Conservation (phyloP, 768 basidiomycete species). For the Paxillus involutus region DNA sequence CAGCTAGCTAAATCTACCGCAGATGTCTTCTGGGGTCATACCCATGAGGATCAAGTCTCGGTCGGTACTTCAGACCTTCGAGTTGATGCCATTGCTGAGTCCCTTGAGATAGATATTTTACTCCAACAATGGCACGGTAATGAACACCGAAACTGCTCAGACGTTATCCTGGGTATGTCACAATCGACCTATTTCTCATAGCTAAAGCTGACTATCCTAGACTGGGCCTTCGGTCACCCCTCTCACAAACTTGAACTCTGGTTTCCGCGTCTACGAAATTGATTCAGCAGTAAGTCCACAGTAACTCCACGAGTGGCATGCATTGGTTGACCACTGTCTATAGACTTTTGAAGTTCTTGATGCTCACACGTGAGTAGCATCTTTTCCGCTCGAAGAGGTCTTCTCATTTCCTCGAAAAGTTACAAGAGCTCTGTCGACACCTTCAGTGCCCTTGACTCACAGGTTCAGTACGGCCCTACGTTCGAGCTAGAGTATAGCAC, state of each 20-base stretch:
- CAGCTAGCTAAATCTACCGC: slow-evolving; percentile 10
- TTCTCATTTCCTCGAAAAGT: slow-evolving; percentile 32
- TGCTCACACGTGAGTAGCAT: slow-evolving; percentile 63
- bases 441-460: slow-evolving; percentile 57
- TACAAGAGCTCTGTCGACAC: slow-evolving; percentile 65
- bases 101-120: slow-evolving; percentile 57
- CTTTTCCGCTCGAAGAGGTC: neutral
- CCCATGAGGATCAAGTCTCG: slow-evolving; percentile 71
- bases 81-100: neutral
- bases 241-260: slow-evolving; percentile 68
- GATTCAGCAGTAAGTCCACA: slow-evolving; percentile 51
- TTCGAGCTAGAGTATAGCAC: slow-evolving; percentile 67
- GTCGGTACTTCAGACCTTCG: slow-evolving; percentile 34
- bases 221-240: slow-evolving; percentile 72
- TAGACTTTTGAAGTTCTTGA: slow-evolving; percentile 80
- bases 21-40: slow-evolving; percentile 81
- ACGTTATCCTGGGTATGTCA: slow-evolving; percentile 49
- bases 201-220: slow-evolving; percentile 33
- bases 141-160: slow-evolving; percentile 55
- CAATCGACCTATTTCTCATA: slow-evolving; percentile 2
- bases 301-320: neutral
- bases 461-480: slow-evolving; percentile 57
- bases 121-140: slow-evolving; percentile 64
- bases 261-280: slow-evolving; percentile 54
- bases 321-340: slow-evolving; percentile 2